A percentile compares a stretch with the other conserved stretches of the same genome.
Evolutionary conservation across 345 rosid species (phyloP).

Genomic region (Euphorbia peplus): DNA sequence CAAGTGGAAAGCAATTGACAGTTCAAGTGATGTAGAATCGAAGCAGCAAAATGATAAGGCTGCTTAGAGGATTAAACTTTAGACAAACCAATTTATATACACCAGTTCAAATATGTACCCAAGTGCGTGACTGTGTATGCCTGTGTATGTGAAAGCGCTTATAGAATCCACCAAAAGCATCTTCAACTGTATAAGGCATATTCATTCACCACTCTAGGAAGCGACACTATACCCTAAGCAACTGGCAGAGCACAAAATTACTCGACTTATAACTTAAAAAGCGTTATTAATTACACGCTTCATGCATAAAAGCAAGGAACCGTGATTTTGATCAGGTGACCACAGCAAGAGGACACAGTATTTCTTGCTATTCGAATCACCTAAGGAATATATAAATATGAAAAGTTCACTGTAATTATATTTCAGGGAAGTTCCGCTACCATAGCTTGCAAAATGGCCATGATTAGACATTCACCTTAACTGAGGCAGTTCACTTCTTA

Average conservation of each 20-base stretch:
- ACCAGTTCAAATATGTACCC: neutral
- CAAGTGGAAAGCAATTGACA: constrained; percentile 2
- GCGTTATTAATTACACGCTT: neutral
- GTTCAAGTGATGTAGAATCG: constrained; percentile 3
- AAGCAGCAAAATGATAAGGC: neutral
- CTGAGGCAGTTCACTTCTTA: neutral
- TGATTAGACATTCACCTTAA: neutral
- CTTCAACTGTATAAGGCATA: neutral
- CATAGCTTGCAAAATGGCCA: neutral
- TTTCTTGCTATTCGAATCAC: neutral
- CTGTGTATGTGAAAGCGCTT: neutral
- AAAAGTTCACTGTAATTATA: neutral
- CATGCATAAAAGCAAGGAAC: neutral
- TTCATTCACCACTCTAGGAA: neutral
- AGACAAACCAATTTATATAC: neutral
- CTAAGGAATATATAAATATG: neutral
- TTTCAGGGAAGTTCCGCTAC: neutral
- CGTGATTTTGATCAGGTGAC: neutral
- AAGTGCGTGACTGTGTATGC: neutral
- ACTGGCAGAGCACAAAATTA: neutral
- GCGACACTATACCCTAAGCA: neutral
- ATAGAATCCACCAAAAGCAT: neutral
- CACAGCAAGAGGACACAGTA: neutral
- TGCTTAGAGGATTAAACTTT: neutral
- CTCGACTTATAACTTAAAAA: neutral